Evolutionary conservation across 495 filamentous ascomycete species (phyloP).

Genomic region (Talaromyces liani): DNA sequence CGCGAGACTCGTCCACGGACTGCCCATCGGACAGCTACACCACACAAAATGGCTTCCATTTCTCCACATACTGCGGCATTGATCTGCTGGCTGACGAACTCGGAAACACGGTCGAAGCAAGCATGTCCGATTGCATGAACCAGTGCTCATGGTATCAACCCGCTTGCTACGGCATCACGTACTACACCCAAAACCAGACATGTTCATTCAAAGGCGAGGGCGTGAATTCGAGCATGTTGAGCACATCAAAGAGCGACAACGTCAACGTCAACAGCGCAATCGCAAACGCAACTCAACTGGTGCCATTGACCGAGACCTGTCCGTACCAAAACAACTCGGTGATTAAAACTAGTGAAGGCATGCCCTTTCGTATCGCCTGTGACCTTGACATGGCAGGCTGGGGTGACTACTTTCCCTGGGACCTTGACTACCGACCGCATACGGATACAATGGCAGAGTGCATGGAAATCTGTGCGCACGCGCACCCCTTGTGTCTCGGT

Average conservation of each 20-base stretch:
- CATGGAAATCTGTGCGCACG: not conserved
- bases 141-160: not conserved
- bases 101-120: not conserved
- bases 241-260: not conserved
- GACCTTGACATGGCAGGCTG: not conserved
- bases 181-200: conserved; percentile 6
- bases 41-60: conserved; percentile 1
- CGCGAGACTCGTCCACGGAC: not conserved
- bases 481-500: conserved; percentile 6
- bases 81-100: conserved; percentile 1
- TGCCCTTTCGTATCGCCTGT: conserved; percentile 5
- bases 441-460: conserved; percentile 5
- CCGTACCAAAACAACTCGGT: conserved; percentile 8
- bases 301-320: not conserved
- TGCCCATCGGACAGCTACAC: not conserved
- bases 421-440: not conserved
- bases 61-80: conserved; percentile 3
- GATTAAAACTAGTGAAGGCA: not conserved
- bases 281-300: not conserved
- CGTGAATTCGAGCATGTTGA: not conserved
- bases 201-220: conserved; percentile 5
- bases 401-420: conserved; percentile 5
- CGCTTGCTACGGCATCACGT: conserved; percentile 2
- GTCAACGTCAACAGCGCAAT: conserved; percentile 8
- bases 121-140: conserved; percentile 1